Percentiles rank a stretch among this genome's conserved stretches.
Conservation (phyloP, 345 rosid species). For the Brassica napus region Da-Ae NC_063442.1:8212001-8212500, state of each 20-base stretch:
- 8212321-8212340: constrained; percentile 6
- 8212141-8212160: neutral
- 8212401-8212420: constrained; percentile 21
- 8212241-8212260: neutral
- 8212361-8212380: constrained; percentile 18
- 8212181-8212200: constrained; percentile 1
- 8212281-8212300: neutral
- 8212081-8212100: neutral
- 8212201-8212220: neutral
- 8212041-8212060: too few species aligned
- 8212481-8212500: constrained; percentile 26
- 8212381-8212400: constrained; percentile 23
- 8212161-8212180: neutral
- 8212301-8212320: constrained; percentile 7
- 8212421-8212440: neutral
- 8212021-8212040: too few species aligned
- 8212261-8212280: neutral
- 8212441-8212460: neutral
- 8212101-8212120: neutral
- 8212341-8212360: neutral
- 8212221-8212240: constrained; percentile 1
- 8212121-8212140: neutral
- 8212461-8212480: constrained; percentile 16
- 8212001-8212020: neutral
- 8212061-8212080: neutral